Percentiles rank a stretch among this genome's conserved stretches.
phyloP scores from a whole-genome alignment of 1,139 yeast genomes.

The Candida glucosophila region DNA sequence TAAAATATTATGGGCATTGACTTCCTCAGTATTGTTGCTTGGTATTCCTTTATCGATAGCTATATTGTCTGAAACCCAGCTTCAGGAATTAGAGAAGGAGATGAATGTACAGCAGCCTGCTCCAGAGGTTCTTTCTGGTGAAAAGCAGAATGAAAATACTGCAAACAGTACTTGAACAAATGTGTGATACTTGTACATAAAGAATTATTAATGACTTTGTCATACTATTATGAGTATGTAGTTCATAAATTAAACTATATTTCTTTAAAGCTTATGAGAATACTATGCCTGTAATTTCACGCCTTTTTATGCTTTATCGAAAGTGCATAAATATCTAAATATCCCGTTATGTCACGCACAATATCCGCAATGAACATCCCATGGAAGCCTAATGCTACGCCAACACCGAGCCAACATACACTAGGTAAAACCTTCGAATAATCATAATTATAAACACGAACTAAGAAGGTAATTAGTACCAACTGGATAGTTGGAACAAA shows the following conservation, averaged over 20 bases:
- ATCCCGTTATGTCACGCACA: slow-evolving; percentile 73
- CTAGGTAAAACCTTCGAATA: slow-evolving; percentile 32
- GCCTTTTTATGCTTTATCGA: slow-evolving; percentile 73
- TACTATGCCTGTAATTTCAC: slow-evolving; percentile 7
- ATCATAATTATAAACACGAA: slow-evolving; percentile 29
- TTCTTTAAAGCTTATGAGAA: no score
- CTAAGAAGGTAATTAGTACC: slow-evolving; percentile 30
- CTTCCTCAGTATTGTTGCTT: slow-evolving; percentile 75
- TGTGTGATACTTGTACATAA: no score
- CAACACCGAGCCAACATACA: slow-evolving; percentile 66
- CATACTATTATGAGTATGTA: no score
- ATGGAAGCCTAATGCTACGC: slow-evolving; percentile 69
- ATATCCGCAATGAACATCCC: slow-evolving; percentile 74
- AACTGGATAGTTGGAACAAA: slow-evolving; percentile 57
- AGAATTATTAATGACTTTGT: no score
- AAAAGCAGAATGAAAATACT: no score
- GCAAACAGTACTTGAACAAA: no score
- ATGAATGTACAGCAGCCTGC: slow-evolving; percentile 81
- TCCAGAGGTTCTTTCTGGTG: no score
- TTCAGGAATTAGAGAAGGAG: slow-evolving; percentile 90
- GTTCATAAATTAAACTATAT: no score
- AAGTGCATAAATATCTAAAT: slow-evolving; percentile 78
- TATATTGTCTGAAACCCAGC: slow-evolving; percentile 84
- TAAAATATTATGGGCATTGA: slow-evolving; percentile 70
- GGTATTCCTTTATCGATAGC: slow-evolving; percentile 93